These are phyloP conservation scores for Sclerotinia spermophila DNA, from an alignment of 2,329 filamentous ascomycete genomes.

Conservation along the genomic window DNA sequence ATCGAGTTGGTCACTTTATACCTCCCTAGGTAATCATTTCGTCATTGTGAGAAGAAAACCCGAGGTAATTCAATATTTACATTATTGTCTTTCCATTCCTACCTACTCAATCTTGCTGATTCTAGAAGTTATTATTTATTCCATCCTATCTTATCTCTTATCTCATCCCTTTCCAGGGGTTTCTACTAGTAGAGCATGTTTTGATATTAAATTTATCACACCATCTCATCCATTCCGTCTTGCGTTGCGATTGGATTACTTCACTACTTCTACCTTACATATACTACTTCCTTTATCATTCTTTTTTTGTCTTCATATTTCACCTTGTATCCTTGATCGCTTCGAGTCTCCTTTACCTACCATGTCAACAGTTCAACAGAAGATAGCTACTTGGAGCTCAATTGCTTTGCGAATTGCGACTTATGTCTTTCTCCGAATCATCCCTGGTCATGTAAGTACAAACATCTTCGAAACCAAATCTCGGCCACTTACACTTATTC, in stretches of 20 bases:
- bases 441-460: constrained; percentile 37
- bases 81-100: background rate
- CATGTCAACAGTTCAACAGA: constrained; percentile 24
- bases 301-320: background rate
- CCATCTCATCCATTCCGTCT: background rate
- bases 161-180: background rate
- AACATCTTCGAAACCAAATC: background rate
- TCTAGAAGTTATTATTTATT: background rate
- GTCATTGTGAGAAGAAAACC: background rate
- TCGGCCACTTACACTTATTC: constrained; percentile 2
- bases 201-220: background rate
- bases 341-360: background rate
- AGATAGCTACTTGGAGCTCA: constrained; percentile 41
- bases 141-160: background rate
- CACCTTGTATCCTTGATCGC: background rate
- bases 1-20: no score
- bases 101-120: background rate
- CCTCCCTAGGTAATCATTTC: background rate
- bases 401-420: constrained; percentile 47
- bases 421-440: constrained; percentile 60
- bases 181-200: background rate
- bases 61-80: background rate
- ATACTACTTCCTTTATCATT: background rate
- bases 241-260: no score
- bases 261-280: no score